A percentile compares a stretch with the other conserved stretches of the same genome.
phyloP scores from a whole-genome alignment of 306 rosid genomes.

The Gastrolobium bilobum region DNA sequence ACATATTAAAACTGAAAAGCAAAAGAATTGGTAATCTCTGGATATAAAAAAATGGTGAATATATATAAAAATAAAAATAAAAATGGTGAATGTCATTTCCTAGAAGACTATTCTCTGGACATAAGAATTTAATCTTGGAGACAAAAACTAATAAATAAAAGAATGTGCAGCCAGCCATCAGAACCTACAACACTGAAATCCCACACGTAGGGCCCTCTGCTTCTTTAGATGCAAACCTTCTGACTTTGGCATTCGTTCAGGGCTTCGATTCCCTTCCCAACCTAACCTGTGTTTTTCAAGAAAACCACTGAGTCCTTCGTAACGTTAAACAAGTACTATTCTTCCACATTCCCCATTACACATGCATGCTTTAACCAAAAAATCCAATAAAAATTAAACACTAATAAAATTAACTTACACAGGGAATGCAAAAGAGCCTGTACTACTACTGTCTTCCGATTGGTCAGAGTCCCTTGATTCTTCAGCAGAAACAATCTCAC shows the following conservation, averaged over 20 bases:
- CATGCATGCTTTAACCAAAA: too few species aligned
- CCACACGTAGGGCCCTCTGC: conserved; percentile 55
- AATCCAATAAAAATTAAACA: too few species aligned
- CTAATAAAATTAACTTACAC: conserved; percentile 55
- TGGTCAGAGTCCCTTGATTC: conserved; percentile 63
- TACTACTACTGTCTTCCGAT: conserved; percentile 56
- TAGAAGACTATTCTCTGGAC: conserved; percentile 15
- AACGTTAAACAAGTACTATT: too few species aligned
- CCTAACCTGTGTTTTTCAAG: conserved; percentile 59
- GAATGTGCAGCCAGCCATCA: conserved; percentile 38
- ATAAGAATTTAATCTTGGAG: not conserved
- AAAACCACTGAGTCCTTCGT: too few species aligned
- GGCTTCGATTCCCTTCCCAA: conserved; percentile 73
- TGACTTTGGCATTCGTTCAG: conserved; percentile 69
- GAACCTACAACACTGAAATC: conserved; percentile 70
- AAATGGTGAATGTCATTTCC: not conserved
- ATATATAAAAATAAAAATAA: too few species aligned
- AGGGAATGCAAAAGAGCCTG: conserved; percentile 79
- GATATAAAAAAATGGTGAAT: too few species aligned
- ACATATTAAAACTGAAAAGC: too few species aligned
- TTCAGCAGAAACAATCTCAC: conserved; percentile 37
- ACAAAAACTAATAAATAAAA: not conserved
- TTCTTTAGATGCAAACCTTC: conserved; percentile 53
- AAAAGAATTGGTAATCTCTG: too few species aligned
- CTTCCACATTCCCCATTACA: too few species aligned